Percentiles rank a stretch among this genome's conserved stretches.
These are phyloP conservation scores for Kwoniella sp. DNA, from an alignment of 768 basidiomycete species.

Conservation along the genomic window DNA sequence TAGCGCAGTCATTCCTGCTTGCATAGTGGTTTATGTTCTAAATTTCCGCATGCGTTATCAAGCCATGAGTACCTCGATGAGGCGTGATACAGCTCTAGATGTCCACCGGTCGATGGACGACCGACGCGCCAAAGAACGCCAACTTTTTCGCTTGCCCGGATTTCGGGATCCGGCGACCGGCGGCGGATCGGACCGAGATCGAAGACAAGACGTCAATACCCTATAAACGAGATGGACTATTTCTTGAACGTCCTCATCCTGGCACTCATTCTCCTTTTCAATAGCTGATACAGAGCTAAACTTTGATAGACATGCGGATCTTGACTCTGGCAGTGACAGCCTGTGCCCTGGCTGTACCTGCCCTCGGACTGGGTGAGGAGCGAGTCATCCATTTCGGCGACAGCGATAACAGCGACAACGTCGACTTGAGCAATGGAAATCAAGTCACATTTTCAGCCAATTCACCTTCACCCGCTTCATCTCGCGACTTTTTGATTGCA, in stretches of 20 bases:
- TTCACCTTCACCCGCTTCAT: neutral
- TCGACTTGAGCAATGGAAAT: neutral
- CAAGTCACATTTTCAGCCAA: neutral
- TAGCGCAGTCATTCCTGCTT: too few relatives aligned
- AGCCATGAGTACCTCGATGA: too few relatives aligned
- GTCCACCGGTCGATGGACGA: too few relatives aligned
- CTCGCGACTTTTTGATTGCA: slow-evolving; percentile 7
- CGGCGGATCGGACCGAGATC: neutral
- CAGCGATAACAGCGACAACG: neutral
- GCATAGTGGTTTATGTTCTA: too few relatives aligned
- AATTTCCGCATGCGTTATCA: too few relatives aligned
- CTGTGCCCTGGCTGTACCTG: neutral
- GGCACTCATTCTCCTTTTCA: neutral
- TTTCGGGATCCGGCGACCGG: neutral
- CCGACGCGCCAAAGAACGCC: too few relatives aligned
- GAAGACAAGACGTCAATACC: neutral
- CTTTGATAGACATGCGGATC: neutral
- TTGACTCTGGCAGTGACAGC: neutral
- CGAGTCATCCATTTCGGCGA: slow-evolving; percentile 16
- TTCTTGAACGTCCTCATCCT: neutral
- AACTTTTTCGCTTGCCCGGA: neutral
- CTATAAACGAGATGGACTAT: neutral
- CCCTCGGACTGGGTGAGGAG: slow-evolving; percentile 11
- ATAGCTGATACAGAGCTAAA: neutral
- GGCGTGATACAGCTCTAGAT: too few relatives aligned